Evolutionary conservation across 163 green algal species (phyloP), one percentile per base, ranked within the genome.

Genomic region (Coccomyxa subellipsoidea): DNA sequence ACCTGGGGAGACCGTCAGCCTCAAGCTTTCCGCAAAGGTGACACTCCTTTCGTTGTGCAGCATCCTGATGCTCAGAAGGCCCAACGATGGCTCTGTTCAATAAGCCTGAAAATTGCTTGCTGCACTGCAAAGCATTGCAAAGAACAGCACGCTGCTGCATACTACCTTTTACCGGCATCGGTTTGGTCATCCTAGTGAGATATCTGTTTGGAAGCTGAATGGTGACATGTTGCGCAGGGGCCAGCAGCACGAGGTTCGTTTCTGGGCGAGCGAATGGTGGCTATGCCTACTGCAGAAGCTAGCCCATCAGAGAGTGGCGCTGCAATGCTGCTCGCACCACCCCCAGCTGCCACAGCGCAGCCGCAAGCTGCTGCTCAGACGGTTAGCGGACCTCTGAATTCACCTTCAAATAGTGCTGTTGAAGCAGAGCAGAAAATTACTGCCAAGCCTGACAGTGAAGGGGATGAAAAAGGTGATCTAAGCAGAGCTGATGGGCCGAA

Each of bases 1-100:
- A 37, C 76, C 80, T 72, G 83, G 83, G 7, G 76, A 87, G 66
- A 87, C 83, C 7, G 79, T 87, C 34, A 87, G 37, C 29, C 80
- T 87, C 32, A 82, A 82, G 38, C 27, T 87, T 9, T n/a, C 72
- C 1, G 66, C 27, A 4, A 73, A 73, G 66, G 66, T 73, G n/a
- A 73, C n/a, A 73, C 29, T 73, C 21, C 66, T 73, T 7, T 36
- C 8, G 8, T 34, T 6, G 66, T 73, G 29, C 66, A 34, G 21
- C 66, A 18, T 73, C 10, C 8, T 12, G 27, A 7, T 73, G 66
- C 29, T 73, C 18, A 73, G 12, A 18, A 18, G 18, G 47, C 47
- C 12, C 47, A 18, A 66, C 12, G 47, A 66, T 66, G 47, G n/a
- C n/a, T n/a, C n/a, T n/a, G n/a, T n/a, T n/a, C n/a, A n/a, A 66